phyloP scores from a whole-genome alignment of 1,284 basidiomycete species.

The Puccinia polysora region DNA sequence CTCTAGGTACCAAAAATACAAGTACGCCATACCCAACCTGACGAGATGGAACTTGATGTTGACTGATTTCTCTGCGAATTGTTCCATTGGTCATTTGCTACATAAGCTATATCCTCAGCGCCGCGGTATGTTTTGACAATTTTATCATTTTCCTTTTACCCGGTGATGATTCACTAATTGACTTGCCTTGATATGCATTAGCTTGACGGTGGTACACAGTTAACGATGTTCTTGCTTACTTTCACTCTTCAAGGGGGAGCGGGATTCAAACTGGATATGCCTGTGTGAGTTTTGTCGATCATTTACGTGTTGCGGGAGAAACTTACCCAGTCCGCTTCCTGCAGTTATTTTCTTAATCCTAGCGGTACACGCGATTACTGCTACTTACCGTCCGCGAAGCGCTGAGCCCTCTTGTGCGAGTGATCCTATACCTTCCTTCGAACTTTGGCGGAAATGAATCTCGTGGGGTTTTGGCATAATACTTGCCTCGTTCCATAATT shows the following conservation, averaged over 20 bases:
- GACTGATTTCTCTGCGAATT: too few relatives aligned
- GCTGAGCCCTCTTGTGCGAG: too few relatives aligned
- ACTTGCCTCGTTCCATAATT: too few relatives aligned
- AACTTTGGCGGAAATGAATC: too few relatives aligned
- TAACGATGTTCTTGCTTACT: conserved; percentile 16
- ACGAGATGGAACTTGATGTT: too few relatives aligned
- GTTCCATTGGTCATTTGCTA: too few relatives aligned
- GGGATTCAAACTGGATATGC: conserved; percentile 30
- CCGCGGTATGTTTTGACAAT: conserved; percentile 26
- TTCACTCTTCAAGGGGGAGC: conserved; percentile 32
- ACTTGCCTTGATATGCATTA: not conserved
- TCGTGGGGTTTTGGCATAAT: too few relatives aligned
- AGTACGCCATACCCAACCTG: not conserved
- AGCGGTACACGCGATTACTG: conserved; percentile 33
- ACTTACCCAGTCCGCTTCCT: not conserved
- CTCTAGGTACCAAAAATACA: conserved; percentile 41
- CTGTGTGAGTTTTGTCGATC: conserved; percentile 2
- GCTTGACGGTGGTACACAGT: conserved; percentile 38
- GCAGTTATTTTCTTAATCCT: conserved; percentile 37
- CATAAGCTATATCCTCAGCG: conserved; percentile 36
- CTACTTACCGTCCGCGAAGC: conserved; percentile 21
- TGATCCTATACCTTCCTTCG: too few relatives aligned
- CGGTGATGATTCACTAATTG: too few relatives aligned
- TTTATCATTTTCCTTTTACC: not conserved
- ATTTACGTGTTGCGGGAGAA: not conserved